A percentile compares a stretch with the other conserved stretches of the same genome.
phyloP scores from a whole-genome alignment of 2,329 filamentous ascomycete species.

The Pseudogymnoascus sp. region DNA sequence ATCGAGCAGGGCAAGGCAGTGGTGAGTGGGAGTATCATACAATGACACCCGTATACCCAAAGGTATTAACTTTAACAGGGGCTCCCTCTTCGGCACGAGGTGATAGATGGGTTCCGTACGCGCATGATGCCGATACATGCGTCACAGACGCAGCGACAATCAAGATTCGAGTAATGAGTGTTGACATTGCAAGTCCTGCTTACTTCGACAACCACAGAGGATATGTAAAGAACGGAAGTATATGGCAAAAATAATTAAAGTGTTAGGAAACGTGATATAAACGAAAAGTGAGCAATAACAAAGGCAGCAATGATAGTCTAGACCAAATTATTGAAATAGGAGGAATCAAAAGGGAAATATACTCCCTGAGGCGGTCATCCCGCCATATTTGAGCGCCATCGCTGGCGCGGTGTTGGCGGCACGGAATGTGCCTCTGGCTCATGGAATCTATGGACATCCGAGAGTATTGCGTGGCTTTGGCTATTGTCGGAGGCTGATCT shows the following conservation, averaged over 20 bases:
- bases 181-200: constrained; percentile 2
- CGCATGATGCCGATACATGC: constrained; percentile 31
- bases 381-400: background rate
- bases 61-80: constrained; percentile 29
- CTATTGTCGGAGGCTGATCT: background rate
- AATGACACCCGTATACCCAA: constrained; percentile 31
- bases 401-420: background rate
- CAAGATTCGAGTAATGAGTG: background rate
- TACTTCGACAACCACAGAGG: background rate
- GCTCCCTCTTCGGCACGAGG: constrained; percentile 27
- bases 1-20: background rate
- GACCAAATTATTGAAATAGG: background rate
- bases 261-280: background rate
- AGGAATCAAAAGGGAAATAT: background rate
- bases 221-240: background rate
- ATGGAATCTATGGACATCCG: background rate
- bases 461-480: background rate
- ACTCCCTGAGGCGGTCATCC: background rate
- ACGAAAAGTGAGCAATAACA: background rate
- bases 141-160: constrained; percentile 20
- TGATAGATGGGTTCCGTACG: constrained; percentile 33
- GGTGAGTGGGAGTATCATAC: constrained; percentile 21
- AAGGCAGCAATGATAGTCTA: background rate
- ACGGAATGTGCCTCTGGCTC: background rate
- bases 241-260: background rate